Base-by-base conservation (phyloP, 2,329 filamentous ascomycete genomes). In the Rachicladosporium sp. region DNA sequence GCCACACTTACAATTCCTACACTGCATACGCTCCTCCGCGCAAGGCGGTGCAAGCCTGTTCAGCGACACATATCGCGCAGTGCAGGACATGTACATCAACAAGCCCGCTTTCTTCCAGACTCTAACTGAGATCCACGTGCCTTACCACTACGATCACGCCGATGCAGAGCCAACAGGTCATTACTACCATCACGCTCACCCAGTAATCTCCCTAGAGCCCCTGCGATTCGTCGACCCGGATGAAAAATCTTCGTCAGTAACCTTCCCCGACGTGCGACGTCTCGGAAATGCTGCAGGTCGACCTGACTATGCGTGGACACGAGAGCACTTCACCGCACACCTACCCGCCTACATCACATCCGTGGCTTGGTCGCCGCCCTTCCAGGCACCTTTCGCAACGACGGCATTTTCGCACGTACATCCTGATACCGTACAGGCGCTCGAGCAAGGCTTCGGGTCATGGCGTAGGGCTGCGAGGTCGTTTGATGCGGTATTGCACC, bases 11-110 rank as follows among this genome's bases (percentile, higher is more conserved):
- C 89, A 98, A 61, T 67, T 96, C 15, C 74, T 96, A 3, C 91
- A 96, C 63, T 95, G 87, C 54, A 69, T 96, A 32, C 74, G 82
- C 46, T 93, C 93, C 52, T 80, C 78, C 1, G 80, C 78, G 49
- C 64, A 71, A 0, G 89, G 89, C 11, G 91, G 89, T 35, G 80
- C 85, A 52, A 93, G 86, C 1, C 69, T 93, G 38, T 98, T 96
- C 63, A 78, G 77, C 43, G 88, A 96, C 62, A 71, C 78, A 30
- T 73, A 82, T 49, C 66, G 68, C 36, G 80, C 80, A 1, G 78
- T 73, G 0, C 42, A 53, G n/a, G n/a, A n/a, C n/a, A n/a, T n/a
- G n/a, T 15, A 37, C 1, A 21, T 31, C 2, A 43, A 58, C 15
- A 10, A 19, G 6, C 13, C 39, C 2, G 41, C 43, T 1, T 54